These are phyloP conservation scores for Russula olivacea DNA, from an alignment of 768 basidiomycete species.

Conservation along the genomic window DNA sequence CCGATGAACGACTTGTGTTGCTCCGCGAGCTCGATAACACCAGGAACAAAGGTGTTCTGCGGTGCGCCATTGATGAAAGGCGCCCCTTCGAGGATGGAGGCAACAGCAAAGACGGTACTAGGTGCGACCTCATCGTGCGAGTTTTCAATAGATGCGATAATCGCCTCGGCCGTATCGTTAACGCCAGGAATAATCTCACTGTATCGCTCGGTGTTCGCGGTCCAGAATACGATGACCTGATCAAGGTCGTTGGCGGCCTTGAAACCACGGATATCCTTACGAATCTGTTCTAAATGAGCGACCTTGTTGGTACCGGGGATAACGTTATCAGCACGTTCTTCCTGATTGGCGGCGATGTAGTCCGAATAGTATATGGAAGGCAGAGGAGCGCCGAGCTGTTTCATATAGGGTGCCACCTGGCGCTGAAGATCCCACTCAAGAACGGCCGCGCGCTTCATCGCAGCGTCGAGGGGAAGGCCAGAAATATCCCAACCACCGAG, in stretches of 20 bases:
- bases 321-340: slow-evolving; percentile 90
- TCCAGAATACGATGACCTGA: slow-evolving; percentile 94
- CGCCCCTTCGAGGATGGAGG: slow-evolving; percentile 88
- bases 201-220: slow-evolving; percentile 98
- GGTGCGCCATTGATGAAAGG: slow-evolving; percentile 98
- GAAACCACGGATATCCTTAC: slow-evolving; percentile 91
- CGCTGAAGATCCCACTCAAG: slow-evolving; percentile 96
- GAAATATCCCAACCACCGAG: slow-evolving; percentile 99
- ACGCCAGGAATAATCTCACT: slow-evolving; percentile 89
- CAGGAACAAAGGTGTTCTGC: slow-evolving; percentile 98
- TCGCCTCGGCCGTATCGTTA: slow-evolving; percentile 88
- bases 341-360: slow-evolving; percentile 97
- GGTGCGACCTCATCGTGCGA: slow-evolving; percentile 96
- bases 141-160: slow-evolving; percentile 72
- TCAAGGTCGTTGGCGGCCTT: slow-evolving; percentile 79
- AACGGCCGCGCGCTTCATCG: slow-evolving; percentile 90
- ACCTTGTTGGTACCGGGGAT: slow-evolving; percentile 84
- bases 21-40: slow-evolving; percentile 89
- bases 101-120: slow-evolving; percentile 92
- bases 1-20: slow-evolving; percentile 87
- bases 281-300: slow-evolving; percentile 85
- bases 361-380: slow-evolving; percentile 97
- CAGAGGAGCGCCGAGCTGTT: slow-evolving; percentile 70
- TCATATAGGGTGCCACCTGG: slow-evolving; percentile 86
- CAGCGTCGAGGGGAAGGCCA: slow-evolving; percentile 72